Percentiles rank a stretch among this genome's conserved stretches.
phyloP scores from a whole-genome alignment of 768 basidiomycete genomes.

The Ephemerocybe angulata region DNA sequence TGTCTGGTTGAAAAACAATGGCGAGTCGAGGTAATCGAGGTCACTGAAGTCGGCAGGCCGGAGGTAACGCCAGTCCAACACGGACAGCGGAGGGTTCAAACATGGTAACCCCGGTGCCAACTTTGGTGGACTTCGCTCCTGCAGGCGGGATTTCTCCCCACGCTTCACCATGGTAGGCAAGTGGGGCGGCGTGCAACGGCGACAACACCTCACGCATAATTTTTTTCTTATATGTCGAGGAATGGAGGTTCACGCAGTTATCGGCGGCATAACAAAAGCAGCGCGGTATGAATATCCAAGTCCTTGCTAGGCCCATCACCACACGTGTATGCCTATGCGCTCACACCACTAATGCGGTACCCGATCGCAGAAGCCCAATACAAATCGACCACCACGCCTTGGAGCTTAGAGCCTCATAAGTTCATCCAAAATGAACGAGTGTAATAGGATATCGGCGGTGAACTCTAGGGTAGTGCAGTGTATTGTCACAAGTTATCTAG shows the following conservation, averaged over 20 bases:
- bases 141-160: not conserved
- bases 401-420: not conserved
- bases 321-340: not conserved
- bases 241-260: not conserved
- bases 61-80: too few relatives aligned
- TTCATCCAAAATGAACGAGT: not conserved
- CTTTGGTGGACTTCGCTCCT: too few relatives aligned
- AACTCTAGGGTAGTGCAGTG: not conserved
- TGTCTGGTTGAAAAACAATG: too few relatives aligned
- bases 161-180: not conserved
- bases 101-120: not conserved
- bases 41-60: too few relatives aligned
- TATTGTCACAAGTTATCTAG: conserved; percentile 12
- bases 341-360: too few relatives aligned
- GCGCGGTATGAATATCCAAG: not conserved
- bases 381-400: too few relatives aligned
- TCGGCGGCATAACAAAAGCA: not conserved
- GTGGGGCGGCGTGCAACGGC: not conserved
- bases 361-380: too few relatives aligned
- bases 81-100: too few relatives aligned
- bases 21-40: too few relatives aligned
- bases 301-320: not conserved
- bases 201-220: not conserved
- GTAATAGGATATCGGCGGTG: not conserved
- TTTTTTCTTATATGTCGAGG: not conserved